A percentile compares a stretch with the other conserved stretches of the same genome.
Evolutionary conservation across 129 eudicot species (phyloP).

Genomic region (Helianthus tuberosus): DNA sequence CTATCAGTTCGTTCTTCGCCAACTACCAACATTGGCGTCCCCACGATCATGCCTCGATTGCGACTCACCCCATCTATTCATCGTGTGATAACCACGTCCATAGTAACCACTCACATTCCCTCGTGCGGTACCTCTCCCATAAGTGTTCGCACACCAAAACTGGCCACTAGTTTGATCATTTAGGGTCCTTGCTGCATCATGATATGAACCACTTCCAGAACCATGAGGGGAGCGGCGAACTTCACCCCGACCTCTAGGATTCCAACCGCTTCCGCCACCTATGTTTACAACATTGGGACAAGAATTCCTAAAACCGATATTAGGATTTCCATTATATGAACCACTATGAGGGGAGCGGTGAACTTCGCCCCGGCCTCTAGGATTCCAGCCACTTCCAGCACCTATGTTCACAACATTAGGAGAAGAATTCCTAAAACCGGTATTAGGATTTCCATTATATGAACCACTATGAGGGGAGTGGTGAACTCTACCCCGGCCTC

Average conservation of each 20-base stretch:
- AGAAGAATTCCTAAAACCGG: background rate
- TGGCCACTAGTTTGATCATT: background rate
- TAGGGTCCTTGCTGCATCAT: background rate
- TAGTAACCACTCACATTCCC: background rate
- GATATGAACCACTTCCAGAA: background rate
- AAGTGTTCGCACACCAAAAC: background rate
- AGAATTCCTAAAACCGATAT: slow-evolving; percentile 1
- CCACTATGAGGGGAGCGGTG: background rate
- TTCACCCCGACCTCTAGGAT: slow-evolving; percentile 17
- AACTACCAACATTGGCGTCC: background rate
- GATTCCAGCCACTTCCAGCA: slow-evolving; percentile 21
- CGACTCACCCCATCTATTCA: background rate
- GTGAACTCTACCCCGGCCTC: background rate
- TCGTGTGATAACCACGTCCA: background rate
- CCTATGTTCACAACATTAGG: background rate
- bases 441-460: background rate
- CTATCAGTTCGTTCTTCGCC: background rate
- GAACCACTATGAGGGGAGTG: no score
- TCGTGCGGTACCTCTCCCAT: background rate
- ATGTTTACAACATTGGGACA: background rate
- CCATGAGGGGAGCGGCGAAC: background rate
- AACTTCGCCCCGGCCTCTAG: slow-evolving; percentile 8
- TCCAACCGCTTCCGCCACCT: slow-evolving; percentile 24
- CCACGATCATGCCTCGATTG: background rate
- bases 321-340: background rate